Conservation (phyloP, 495 filamentous ascomycete species). For the Pseudomonodictys pantanalensis region DNA sequence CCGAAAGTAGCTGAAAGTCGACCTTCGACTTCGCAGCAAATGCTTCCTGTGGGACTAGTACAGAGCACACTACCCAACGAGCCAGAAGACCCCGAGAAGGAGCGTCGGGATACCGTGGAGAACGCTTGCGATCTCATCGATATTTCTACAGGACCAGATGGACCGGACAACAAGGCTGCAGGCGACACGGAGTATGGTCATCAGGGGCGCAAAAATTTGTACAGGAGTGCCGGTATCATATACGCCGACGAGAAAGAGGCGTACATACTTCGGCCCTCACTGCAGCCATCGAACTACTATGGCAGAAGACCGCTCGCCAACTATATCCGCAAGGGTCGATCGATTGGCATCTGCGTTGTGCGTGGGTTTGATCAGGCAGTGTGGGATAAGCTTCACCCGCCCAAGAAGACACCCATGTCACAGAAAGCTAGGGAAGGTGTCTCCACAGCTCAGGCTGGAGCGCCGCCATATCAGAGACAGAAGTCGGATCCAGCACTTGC, state of each 20-base stretch:
- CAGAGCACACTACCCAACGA: constrained; percentile 30
- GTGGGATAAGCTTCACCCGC: constrained; percentile 75
- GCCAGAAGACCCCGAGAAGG: constrained; percentile 37
- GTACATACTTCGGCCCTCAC: constrained; percentile 73
- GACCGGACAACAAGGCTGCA: constrained; percentile 43
- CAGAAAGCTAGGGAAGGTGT: constrained; percentile 51
- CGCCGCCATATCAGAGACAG: constrained; percentile 35
- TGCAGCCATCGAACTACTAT: constrained; percentile 77
- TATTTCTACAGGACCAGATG: constrained; percentile 40
- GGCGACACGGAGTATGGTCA: constrained; percentile 38
- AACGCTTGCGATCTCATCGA: constrained; percentile 42
- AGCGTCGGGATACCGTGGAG: constrained; percentile 36
- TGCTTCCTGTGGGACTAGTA: constrained; percentile 22
- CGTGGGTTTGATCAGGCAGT: constrained; percentile 75
- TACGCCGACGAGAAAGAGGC: constrained; percentile 73
- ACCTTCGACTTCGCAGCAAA: constrained; percentile 33
- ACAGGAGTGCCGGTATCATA: constrained; percentile 71
- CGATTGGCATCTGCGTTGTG: constrained; percentile 80
- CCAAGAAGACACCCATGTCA: constrained; percentile 50
- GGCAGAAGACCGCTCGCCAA: constrained; percentile 72
- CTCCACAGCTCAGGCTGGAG: constrained; percentile 38
- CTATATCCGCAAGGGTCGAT: constrained; percentile 73
- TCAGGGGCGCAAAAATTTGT: constrained; percentile 44
- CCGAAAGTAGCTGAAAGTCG: constrained; percentile 44
- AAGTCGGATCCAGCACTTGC: constrained; percentile 44